Percentiles rank a stretch among this genome's conserved stretches.
Conservation (phyloP, 2,329 filamentous ascomycete species). For the Curvularia hawaiiensis region DNA sequence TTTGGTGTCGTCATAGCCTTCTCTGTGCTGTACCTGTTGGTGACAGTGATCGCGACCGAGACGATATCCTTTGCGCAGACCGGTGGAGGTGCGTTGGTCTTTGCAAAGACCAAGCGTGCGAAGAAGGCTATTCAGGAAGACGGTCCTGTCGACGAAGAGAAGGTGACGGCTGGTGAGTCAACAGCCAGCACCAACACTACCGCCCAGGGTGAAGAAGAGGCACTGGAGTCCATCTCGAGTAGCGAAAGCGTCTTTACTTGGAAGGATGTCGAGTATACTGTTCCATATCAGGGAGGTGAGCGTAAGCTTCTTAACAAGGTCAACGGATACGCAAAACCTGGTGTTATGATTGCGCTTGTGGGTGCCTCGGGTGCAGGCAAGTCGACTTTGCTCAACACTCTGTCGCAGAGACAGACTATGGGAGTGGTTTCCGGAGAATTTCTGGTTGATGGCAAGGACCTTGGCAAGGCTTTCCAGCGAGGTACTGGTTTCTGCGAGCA, state of each 20-base stretch:
- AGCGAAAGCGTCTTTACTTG: conserved; percentile 48
- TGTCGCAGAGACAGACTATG: conserved; percentile 72
- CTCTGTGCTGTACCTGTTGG: conserved; percentile 71
- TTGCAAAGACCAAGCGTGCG: conserved; percentile 69
- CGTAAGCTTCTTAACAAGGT: conserved; percentile 71
- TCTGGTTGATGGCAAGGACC: conserved; percentile 69
- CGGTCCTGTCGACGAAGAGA: conserved; percentile 62
- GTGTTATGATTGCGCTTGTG: conserved; percentile 79
- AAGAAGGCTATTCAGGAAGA: conserved; percentile 59
- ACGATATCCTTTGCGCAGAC: conserved; percentile 64
- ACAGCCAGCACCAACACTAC: conserved; percentile 25
- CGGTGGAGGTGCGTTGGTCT: conserved; percentile 72
- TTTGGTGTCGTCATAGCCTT: conserved; percentile 80
- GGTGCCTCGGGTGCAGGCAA: conserved; percentile 83
- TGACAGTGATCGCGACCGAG: conserved; percentile 75
- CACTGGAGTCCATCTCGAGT: conserved; percentile 44
- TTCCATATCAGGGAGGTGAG: conserved; percentile 69
- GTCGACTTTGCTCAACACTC: conserved; percentile 78
- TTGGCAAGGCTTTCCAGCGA: conserved; percentile 66
- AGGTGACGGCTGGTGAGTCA: conserved; percentile 44
- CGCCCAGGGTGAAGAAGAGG: conserved; percentile 37
- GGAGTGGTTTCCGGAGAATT: conserved; percentile 71
- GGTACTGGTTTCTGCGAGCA: conserved; percentile 75
- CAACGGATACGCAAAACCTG: conserved; percentile 79
- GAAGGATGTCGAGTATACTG: conserved; percentile 64